Base-by-base conservation (phyloP, 1,284 basidiomycete genomes). In the Anthracocystis panici-leucophaei region DNA sequence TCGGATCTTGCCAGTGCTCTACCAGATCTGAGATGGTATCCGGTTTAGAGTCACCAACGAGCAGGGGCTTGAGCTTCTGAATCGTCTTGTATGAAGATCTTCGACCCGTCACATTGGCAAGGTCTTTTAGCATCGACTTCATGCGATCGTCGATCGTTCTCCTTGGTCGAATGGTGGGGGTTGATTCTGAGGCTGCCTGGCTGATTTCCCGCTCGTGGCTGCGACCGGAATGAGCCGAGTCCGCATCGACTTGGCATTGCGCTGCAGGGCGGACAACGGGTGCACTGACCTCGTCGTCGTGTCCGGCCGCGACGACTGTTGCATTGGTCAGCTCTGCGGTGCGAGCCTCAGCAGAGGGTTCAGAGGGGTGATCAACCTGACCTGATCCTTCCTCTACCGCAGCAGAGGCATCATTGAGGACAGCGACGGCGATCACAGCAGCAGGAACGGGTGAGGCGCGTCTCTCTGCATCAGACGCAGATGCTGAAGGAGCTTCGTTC, bases 1-100 rank as follows among this genome's bases (percentile, higher is more conserved):
- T 48, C 10, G 71, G 71, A 25, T 68, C 62, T 20, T 74, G 71
- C 71, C 71, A 74, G 14, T 57, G 27, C 16, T 74, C 58, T 16
- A 65, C 62, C 16, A 65, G 46, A n/a, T 74, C 60, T 18, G 49
- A 38, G 5, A 74, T 42, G 5, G 62, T 68, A 6, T 50, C 41
- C 14, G 33, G 45, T 5, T 62, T 58, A 0, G 65, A 41, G 5
- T 11, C 12, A 10, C 71, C 65, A 4, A 20, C 42, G 25, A 58
- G 51, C 5, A 25, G 35, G 14, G 57, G 57, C 51, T 69, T 68
- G 38, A 58, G 58, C 42, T 56, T 55, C 27, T 69, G 61, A 2
- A 74, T 58, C 10, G 65, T 65, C 9, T 50, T 42, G 60, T 60
- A 74, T 10, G 65, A 74, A 2, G 71, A 74, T 29, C 12, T 12